phyloP scores from a whole-genome alignment of 257 asterid species.

The Echium plantagineum region DNA sequence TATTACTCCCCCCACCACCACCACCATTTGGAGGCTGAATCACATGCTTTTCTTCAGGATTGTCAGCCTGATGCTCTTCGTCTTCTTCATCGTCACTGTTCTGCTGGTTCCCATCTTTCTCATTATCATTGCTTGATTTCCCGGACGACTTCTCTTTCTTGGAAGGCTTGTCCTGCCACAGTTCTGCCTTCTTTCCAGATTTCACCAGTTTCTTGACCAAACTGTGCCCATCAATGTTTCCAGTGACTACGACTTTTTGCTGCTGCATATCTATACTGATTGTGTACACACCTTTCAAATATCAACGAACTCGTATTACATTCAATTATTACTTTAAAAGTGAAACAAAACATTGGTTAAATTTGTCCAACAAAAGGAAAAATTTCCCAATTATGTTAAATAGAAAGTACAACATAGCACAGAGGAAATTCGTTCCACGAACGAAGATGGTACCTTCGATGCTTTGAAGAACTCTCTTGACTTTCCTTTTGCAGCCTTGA shows the following conservation, averaged over 20 bases:
- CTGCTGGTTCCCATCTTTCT: slow-evolving; percentile 14
- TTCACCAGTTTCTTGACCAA: slow-evolving; percentile 51
- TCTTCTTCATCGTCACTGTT: slow-evolving; percentile 21
- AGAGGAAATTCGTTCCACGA: no score
- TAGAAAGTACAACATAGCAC: no score
- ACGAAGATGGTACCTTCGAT: slow-evolving; percentile 56
- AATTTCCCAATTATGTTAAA: no score
- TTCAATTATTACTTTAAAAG: no score
- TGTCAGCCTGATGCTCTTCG: slow-evolving; percentile 20
- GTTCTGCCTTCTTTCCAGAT: slow-evolving; percentile 60
- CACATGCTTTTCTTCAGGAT: slow-evolving; percentile 12
- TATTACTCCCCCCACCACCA: neutral
- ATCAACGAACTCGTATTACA: neutral
- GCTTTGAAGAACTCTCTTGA: slow-evolving; percentile 59
- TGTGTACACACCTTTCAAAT: slow-evolving; percentile 56
- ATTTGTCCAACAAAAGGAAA: no score
- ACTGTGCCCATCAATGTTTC: slow-evolving; percentile 51
- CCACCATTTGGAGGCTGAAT: slow-evolving; percentile 16
- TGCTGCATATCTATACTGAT: slow-evolving; percentile 45
- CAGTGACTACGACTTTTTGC: slow-evolving; percentile 71
- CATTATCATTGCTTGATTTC: slow-evolving; percentile 12
- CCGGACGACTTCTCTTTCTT: slow-evolving; percentile 28
- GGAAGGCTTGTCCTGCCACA: slow-evolving; percentile 58
- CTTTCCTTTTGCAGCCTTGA: slow-evolving; percentile 75
- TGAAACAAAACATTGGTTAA: neutral